Base-by-base conservation (phyloP, 2,329 filamentous ascomycete species). In the Trichoderma aggressivum region DNA sequence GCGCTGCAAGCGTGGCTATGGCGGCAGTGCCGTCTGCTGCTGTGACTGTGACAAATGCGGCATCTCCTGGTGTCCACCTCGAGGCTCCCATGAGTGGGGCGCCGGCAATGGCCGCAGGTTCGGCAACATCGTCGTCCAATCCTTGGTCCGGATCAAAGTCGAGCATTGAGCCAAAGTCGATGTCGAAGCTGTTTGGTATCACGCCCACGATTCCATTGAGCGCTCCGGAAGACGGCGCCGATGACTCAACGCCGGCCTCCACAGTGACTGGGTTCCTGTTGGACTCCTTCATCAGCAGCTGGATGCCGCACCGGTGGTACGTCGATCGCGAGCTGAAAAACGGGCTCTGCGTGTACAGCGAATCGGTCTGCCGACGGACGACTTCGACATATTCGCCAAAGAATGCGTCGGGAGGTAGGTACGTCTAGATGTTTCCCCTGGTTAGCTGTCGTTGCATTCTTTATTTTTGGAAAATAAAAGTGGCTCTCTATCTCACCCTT, bases 301-400 rank as follows among this genome's bases (percentile, higher is more conserved):
- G 75, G 50, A 85, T 78, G 53, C 81, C 82, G 30, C 82, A 76
- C 1, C 73, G 73, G 70, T 88, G 81, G 72, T 87, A 88, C 12
- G 74, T 76, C 11, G 75, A 72, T 30, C 86, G 83, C 28, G 79
- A 73, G 7, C 78, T 77, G 24, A 59, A 68, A 21, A 71, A 69
- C 12, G 47, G 50, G 34, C 71, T 73, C n/a, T 71, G 71, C 14
- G 71, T 61, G 74, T 87, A 88, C 5, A 88, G 77, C 8, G 75
- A 76, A 64, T 86, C 81, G 72, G 84, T 85, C 6, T 84, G 79
- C 3, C 73, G 71, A 68, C 84, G 80, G 11, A 85, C 81, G 50
- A 77, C 72, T 1, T 81, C 80, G 3, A 83, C 79, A 71, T 82
- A 88, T 7, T 77, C 73, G 71, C 83, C 81, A 66, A 84, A 84